Conservation (phyloP, 208 protist genomes). For the Acanthamoeba sp. region DNA sequence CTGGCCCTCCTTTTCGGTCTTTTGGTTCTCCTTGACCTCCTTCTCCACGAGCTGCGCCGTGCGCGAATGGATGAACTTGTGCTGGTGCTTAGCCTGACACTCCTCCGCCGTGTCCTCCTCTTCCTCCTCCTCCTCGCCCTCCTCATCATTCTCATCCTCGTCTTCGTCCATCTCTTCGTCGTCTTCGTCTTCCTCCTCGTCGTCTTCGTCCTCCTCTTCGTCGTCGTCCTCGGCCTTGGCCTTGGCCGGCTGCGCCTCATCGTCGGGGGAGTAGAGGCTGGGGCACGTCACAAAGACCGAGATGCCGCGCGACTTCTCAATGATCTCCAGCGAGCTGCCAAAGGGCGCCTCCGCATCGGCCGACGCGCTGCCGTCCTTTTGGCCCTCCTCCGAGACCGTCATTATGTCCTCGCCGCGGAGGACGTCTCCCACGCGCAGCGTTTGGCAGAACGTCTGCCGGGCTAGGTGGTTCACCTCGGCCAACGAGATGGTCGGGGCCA, state of each 20-base stretch:
- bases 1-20: background rate
- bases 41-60: conserved; percentile 13
- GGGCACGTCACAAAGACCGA: conserved; percentile 12
- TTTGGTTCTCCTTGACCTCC: conserved; percentile 10
- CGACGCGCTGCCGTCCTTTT: background rate
- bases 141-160: background rate
- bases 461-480: conserved; percentile 31
- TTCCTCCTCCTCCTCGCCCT: background rate
- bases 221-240: background rate
- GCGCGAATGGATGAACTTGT: conserved; percentile 52
- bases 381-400: background rate
- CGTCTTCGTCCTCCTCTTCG: background rate
- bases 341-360: background rate
- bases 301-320: conserved; percentile 1
- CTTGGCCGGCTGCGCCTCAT: background rate
- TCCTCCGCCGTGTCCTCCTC: background rate
- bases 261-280: background rate
- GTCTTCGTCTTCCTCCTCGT: background rate
- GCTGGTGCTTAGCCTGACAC: conserved; percentile 22
- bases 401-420: background rate
- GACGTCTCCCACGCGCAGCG: background rate
- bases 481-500: conserved; percentile 35
- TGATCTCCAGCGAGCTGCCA: conserved; percentile 27
- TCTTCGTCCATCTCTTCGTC: background rate
- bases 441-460: conserved; percentile 36